phyloP scores from a whole-genome alignment of 169 alveolate genomes.

The Theileria sp. region DNA sequence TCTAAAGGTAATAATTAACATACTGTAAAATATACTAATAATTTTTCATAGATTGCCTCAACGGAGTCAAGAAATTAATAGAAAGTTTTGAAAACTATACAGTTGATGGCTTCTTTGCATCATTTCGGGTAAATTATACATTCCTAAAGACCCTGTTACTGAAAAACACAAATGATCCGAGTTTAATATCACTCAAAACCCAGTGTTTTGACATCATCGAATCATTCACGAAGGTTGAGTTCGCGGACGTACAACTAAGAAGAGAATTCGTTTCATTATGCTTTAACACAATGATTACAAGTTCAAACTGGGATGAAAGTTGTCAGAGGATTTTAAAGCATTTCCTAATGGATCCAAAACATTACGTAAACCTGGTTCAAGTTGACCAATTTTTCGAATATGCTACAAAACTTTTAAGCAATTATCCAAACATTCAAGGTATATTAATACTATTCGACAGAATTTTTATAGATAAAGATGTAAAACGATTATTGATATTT shows the following conservation, averaged over 20 bases:
- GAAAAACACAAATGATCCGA: not conserved
- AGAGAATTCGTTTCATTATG: constrained; percentile 20
- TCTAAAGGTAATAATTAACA: constrained; percentile 18
- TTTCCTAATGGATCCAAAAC: constrained; percentile 9
- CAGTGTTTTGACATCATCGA: constrained; percentile 19
- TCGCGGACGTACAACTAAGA: not conserved
- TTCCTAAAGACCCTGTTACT: not conserved
- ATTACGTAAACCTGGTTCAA: constrained; percentile 14
- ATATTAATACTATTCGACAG: not conserved
- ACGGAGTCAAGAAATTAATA: constrained; percentile 5
- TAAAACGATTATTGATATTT: constrained; percentile 2
- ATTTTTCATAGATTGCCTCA: constrained; percentile 3
- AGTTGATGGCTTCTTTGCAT: constrained; percentile 10
- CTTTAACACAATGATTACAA: constrained; percentile 8
- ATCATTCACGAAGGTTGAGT: constrained; percentile 14
- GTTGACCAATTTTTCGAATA: constrained; percentile 24
- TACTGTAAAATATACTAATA: not conserved
- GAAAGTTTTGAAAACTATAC: constrained; percentile 9
- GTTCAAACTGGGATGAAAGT: constrained; percentile 3
- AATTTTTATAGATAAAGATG: constrained; percentile 5
- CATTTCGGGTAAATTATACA: constrained; percentile 6
- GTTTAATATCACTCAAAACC: not conserved
- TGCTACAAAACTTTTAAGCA: constrained; percentile 7
- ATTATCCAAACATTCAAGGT: constrained; percentile 15
- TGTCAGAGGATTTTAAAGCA: constrained; percentile 10